Evolutionary conservation across 306 rosid genomes (phyloP).

Genomic region (Oemleria cerasiformis): DNA sequence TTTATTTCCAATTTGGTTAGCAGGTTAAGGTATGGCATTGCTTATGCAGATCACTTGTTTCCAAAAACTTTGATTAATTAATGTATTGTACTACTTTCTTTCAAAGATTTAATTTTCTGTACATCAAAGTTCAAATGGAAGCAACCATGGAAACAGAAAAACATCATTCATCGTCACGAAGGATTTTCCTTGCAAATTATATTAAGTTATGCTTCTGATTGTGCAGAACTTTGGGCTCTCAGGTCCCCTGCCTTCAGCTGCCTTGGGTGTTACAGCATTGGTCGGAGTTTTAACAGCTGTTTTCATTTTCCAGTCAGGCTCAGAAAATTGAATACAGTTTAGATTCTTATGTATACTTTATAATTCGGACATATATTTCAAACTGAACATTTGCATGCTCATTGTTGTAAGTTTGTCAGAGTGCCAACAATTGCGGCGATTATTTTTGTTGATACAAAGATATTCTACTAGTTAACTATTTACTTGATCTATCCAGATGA

Average conservation of each 20-base stretch:
- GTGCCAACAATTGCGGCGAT: too few relatives aligned
- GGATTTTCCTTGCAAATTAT: background rate
- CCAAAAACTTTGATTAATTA: background rate
- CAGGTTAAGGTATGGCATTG: background rate
- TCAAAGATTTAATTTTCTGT: background rate
- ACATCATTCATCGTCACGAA: background rate
- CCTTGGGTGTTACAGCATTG: slow-evolving; percentile 78
- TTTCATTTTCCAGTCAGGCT: slow-evolving; percentile 92
- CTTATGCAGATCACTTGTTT: background rate
- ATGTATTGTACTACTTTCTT: background rate
- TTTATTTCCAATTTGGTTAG: background rate
- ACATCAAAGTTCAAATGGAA: too few relatives aligned
- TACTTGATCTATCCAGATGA: too few relatives aligned
- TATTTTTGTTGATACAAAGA: too few relatives aligned
- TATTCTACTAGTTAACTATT: too few relatives aligned
- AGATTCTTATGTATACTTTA: slow-evolving; percentile 35
- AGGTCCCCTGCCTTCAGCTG: slow-evolving; percentile 71
- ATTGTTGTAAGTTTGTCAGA: too few relatives aligned
- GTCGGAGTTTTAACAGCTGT: slow-evolving; percentile 81
- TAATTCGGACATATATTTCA: slow-evolving; percentile 20
- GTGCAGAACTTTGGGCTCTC: slow-evolving; percentile 84
- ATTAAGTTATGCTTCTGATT: slow-evolving; percentile 14
- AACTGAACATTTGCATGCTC: slow-evolving; percentile 13
- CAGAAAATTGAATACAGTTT: slow-evolving; percentile 46
- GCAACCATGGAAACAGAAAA: background rate